Evolutionary conservation across 495 filamentous ascomycete genomes (phyloP).

Genomic region (Antarctomyces pellizariae): DNA sequence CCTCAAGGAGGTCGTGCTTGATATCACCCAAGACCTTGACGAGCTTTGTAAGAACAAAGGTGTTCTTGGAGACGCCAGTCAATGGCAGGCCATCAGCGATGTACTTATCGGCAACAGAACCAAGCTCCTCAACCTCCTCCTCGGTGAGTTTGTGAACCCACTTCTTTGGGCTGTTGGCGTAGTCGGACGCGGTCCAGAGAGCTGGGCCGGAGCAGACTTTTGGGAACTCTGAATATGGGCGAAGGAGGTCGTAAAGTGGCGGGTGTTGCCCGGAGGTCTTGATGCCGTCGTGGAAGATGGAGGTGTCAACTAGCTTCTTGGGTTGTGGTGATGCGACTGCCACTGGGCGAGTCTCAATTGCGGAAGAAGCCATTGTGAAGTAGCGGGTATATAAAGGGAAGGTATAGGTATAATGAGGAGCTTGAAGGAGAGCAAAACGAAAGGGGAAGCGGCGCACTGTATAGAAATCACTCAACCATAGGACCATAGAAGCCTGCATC

Average conservation of each 20-base stretch:
- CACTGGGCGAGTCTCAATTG: too few relatives aligned
- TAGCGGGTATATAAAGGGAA: too few relatives aligned
- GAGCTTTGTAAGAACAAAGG: conserved; percentile 44
- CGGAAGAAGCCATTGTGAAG: too few relatives aligned
- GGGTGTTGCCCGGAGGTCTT: conserved; percentile 63
- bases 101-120: conserved; percentile 40
- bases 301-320: conserved; percentile 7
- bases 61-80: conserved; percentile 30
- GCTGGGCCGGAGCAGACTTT: conserved; percentile 50
- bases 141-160: conserved; percentile 53
- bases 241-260: conserved; percentile 40
- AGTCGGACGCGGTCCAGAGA: conserved; percentile 58
- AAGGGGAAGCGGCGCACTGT: too few relatives aligned
- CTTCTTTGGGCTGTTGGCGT: conserved; percentile 37
- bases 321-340: too few relatives aligned
- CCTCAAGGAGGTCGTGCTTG: conserved; percentile 50
- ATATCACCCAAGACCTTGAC: conserved; percentile 27
- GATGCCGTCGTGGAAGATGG: conserved; percentile 24
- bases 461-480: too few relatives aligned
- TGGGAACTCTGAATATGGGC: conserved; percentile 50
- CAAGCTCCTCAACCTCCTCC: conserved; percentile 46
- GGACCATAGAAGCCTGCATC: too few relatives aligned
- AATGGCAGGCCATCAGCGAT: conserved; percentile 34
- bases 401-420: too few relatives aligned
- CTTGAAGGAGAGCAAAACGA: too few relatives aligned